Evolutionary conservation across 345 rosid genomes (phyloP).

Genomic region (Eucalyptus tenuipes): DNA sequence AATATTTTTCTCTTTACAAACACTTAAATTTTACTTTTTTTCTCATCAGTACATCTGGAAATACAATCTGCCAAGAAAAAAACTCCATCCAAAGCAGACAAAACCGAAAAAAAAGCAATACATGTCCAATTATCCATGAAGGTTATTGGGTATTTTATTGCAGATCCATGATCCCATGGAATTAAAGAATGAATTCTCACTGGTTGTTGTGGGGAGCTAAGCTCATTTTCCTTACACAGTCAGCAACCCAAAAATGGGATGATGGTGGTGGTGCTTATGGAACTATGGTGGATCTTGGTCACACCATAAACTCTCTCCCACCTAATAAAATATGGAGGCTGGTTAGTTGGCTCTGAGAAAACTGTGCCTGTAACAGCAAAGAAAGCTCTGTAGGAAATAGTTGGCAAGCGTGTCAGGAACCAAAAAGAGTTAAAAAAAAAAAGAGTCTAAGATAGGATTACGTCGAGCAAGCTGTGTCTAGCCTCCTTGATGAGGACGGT

Average conservation of each 20-base stretch:
- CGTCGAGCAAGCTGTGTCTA: slow-evolving; percentile 38
- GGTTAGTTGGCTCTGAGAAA: background rate
- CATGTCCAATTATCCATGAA: background rate
- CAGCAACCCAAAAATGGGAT: background rate
- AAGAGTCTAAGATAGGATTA: slow-evolving; percentile 12
- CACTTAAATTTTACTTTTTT: background rate
- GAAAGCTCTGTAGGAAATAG: slow-evolving; percentile 33
- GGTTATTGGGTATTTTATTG: background rate
- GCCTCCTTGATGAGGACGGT: slow-evolving; percentile 42
- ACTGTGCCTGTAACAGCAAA: slow-evolving; percentile 35
- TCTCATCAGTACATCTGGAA: background rate
- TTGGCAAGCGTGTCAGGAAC: slow-evolving; percentile 70
- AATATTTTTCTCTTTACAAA: background rate
- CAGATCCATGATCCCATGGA: background rate
- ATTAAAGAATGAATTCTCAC: background rate
- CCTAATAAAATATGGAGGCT: background rate
- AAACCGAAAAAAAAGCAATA: background rate
- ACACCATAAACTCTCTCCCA: background rate
- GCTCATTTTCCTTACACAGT: background rate
- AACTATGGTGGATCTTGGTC: background rate
- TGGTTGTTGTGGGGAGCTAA: background rate
- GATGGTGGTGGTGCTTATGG: background rate
- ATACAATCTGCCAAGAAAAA: background rate
- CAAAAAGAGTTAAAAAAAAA: background rate
- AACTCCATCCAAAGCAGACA: background rate